These are phyloP conservation scores for Pyricularia sp. DNA, from an alignment of 2,329 filamentous ascomycete species.

Conservation along the genomic window DNA sequence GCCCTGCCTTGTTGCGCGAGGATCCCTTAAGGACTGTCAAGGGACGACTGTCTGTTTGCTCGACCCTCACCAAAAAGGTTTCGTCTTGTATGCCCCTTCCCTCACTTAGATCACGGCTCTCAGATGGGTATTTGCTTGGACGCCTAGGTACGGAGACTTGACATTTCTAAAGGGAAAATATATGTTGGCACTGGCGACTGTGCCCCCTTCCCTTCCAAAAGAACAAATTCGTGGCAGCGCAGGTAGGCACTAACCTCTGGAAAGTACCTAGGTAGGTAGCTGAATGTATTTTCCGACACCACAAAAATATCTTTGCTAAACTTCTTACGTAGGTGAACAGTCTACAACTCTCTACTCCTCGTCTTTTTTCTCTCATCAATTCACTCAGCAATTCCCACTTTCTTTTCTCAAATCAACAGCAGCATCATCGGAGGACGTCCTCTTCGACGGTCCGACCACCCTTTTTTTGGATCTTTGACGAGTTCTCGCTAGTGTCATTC, in stretches of 20 bases:
- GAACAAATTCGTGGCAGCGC: no score
- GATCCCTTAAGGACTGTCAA: no score
- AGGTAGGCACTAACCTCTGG: not conserved
- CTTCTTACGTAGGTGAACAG: not conserved
- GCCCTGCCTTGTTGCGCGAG: no score
- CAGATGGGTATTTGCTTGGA: not conserved
- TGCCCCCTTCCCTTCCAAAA: not conserved
- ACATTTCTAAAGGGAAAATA: not conserved
- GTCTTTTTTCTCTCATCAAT: not conserved
- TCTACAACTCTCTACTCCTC: not conserved
- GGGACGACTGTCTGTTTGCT: no score
- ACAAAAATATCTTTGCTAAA: not conserved
- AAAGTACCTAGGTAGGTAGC: not conserved
- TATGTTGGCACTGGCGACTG: not conserved
- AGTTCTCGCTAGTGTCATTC: conserved; percentile 5
- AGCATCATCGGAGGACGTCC: conserved; percentile 6
- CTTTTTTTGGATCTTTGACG: conserved; percentile 8
- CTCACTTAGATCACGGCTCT: not conserved
- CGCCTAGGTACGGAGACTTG: no score
- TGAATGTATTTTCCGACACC: not conserved
- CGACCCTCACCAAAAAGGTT: not conserved
- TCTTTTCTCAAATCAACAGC: conserved; percentile 4
- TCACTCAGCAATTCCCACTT: not conserved
- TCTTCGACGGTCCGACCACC: conserved; percentile 9
- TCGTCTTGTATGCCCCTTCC: not conserved